Evolutionary conservation across 805 yeast species (phyloP), one percentile per base, ranked within the genome.

Genomic region (Barnettozyma vustinii): DNA sequence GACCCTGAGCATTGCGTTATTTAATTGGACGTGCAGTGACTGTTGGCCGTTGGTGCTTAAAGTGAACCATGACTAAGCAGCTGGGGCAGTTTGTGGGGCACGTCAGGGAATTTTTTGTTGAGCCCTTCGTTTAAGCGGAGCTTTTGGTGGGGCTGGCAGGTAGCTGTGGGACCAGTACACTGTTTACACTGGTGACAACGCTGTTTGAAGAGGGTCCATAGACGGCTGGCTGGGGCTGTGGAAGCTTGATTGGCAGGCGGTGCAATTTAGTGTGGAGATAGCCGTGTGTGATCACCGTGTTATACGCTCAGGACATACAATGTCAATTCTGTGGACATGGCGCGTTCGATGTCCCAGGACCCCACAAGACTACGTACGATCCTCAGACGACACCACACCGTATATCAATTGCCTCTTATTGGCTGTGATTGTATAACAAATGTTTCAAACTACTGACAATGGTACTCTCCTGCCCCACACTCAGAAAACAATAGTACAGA

Each of bases 71-170:
- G 41, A 21, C 27, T 39, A 21, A 39, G 41, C 41, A 18, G 23
- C 23, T 36, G 39, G 39, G 41, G 41, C 41, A 39, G 12, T 39
- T 39, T 39, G 41, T 39, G 41, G 41, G 41, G 41, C 41, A 39
- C 18, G 41, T 39, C 41, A 39, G 41, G 23, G 27, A 19, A 20
- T 19, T 21, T 39, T 39, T 39, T 39, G 41, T 39, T 39, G 41
- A 39, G 41, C 18, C 15, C 18, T 39, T 39, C 41, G 41, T 39
- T 19, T 39, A 8, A 39, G 27, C 41, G 41, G 41, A 39, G 25
- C 27, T 39, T 39, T 20, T 39, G 41, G 41, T 39, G 41, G 41
- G 41, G 41, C 41, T 20, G 16, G 16, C 16, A 13, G 33, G 33
- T 30, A 15, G 33, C 12, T 3, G 13, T 26, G 9, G 13, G 30